Conservation (phyloP, 1,284 basidiomycete genomes). For the Amylostereum chailletii region DNA sequence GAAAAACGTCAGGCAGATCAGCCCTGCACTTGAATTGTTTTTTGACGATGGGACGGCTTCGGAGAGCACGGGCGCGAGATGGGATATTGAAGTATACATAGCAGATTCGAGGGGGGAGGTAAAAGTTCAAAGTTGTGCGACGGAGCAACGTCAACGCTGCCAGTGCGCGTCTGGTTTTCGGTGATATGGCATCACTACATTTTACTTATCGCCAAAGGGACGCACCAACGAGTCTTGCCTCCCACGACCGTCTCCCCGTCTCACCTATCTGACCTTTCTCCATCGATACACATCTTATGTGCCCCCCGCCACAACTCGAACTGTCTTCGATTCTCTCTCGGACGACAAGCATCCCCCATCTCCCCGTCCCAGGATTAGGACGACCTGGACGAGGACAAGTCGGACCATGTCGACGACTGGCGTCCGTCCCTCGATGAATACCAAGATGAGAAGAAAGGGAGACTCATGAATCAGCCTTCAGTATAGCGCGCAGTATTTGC, state of each 20-base stretch:
- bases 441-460: conserved; percentile 88
- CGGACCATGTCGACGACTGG: conserved; percentile 62
- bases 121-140: too few species aligned
- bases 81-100: too few species aligned
- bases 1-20: too few species aligned
- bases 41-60: too few species aligned
- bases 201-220: too few species aligned
- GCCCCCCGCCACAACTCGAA: conserved; percentile 31
- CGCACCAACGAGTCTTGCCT: conserved; percentile 11
- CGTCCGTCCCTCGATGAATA: conserved; percentile 39
- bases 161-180: too few species aligned
- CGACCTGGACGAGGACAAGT: conserved; percentile 28
- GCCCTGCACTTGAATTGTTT: too few species aligned
- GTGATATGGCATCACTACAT: too few species aligned
- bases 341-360: conserved; percentile 11
- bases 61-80: too few species aligned
- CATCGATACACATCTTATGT: conserved; percentile 47
- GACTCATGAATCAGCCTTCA: conserved; percentile 24
- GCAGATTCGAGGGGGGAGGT: too few species aligned
- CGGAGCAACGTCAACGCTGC: too few species aligned
- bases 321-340: conserved; percentile 22
- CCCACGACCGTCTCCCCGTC: conserved; percentile 17
- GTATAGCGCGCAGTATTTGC: conserved; percentile 79
- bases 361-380: conserved; percentile 12
- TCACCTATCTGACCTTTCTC: conserved; percentile 20